These are phyloP conservation scores for Chamaecrista fasciculata DNA, from an alignment of 306 rosid species.

Conservation along the genomic window DNA sequence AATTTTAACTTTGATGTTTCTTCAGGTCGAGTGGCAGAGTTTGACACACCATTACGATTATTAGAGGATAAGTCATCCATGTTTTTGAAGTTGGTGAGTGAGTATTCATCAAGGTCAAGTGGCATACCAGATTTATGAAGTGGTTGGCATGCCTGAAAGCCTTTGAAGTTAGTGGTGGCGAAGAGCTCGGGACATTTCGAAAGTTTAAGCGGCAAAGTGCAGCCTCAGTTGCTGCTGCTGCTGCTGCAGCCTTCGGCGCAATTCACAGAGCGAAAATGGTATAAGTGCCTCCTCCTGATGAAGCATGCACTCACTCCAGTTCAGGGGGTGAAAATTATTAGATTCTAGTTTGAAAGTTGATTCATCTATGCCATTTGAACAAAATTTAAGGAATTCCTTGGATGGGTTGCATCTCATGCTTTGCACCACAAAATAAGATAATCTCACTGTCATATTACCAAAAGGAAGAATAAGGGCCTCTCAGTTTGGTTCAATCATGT, in stretches of 20 bases:
- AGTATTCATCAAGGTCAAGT: constrained; percentile 83
- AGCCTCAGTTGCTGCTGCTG: constrained; percentile 40
- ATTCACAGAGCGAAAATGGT: constrained; percentile 25
- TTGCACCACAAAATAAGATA: constrained; percentile 38
- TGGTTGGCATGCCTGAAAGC: constrained; percentile 36
- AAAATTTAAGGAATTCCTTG: constrained; percentile 41
- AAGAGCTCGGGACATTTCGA: constrained; percentile 31
- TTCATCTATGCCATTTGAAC: constrained; percentile 36
- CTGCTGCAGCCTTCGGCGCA: constrained; percentile 45
- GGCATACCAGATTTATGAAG: constrained; percentile 70
- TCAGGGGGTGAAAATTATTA: constrained; percentile 24
- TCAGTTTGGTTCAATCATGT: constrained; percentile 39
- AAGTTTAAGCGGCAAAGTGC: constrained; percentile 30
- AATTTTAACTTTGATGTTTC: not conserved
- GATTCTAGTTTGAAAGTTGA: constrained; percentile 27
- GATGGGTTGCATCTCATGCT: constrained; percentile 36
- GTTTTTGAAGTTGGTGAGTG: constrained; percentile 88
- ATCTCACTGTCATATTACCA: constrained; percentile 34
- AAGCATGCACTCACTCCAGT: constrained; percentile 32
- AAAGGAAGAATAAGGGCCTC: constrained; percentile 32
- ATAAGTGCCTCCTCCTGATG: constrained; percentile 15
- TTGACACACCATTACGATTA: constrained; percentile 69
- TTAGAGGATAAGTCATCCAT: constrained; percentile 92
- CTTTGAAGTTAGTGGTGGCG: constrained; percentile 31
- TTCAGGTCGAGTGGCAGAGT: constrained; percentile 87